phyloP scores from a whole-genome alignment of 768 basidiomycete genomes.

The Rhodocollybia butyracea region DNA sequence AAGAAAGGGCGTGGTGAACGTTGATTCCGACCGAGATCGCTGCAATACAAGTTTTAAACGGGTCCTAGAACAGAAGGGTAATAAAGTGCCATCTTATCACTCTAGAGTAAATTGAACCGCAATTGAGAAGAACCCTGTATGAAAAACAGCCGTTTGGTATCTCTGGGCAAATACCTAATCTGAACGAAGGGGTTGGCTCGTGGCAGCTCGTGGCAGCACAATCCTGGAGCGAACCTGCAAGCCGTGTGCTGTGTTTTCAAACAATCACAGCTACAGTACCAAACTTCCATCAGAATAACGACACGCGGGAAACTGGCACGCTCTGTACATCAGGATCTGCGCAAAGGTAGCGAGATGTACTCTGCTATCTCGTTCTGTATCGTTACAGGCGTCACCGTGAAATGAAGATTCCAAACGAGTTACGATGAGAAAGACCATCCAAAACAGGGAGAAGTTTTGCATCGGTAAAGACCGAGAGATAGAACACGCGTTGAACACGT shows the following conservation, averaged over 20 bases:
- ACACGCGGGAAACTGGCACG: not conserved
- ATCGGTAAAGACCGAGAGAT: slow-evolving; percentile 1
- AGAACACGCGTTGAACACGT: slow-evolving; percentile 1
- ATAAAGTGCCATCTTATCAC: not conserved
- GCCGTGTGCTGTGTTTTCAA: too few species aligned
- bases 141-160: not conserved
- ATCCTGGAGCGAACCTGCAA: too few species aligned
- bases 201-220: too few species aligned
- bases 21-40: slow-evolving; percentile 10
- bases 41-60: slow-evolving; percentile 5
- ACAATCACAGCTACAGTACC: too few species aligned
- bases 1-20: slow-evolving; percentile 4
- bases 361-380: not conserved
- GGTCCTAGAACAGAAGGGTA: slow-evolving; percentile 6
- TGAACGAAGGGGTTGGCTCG: too few species aligned
- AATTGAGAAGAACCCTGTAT: not conserved
- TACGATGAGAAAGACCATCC: not conserved
- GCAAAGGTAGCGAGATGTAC: too few species aligned
- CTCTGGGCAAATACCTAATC: too few species aligned
- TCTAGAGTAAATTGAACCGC: not conserved
- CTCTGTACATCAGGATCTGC: not conserved
- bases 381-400: not conserved
- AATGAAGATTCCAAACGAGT: not conserved
- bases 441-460: not conserved
- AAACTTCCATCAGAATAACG: slow-evolving; percentile 5